These are phyloP conservation scores for Coprinellus aureogranulatus DNA, from an alignment of 768 basidiomycete species.

Conservation along the genomic window DNA sequence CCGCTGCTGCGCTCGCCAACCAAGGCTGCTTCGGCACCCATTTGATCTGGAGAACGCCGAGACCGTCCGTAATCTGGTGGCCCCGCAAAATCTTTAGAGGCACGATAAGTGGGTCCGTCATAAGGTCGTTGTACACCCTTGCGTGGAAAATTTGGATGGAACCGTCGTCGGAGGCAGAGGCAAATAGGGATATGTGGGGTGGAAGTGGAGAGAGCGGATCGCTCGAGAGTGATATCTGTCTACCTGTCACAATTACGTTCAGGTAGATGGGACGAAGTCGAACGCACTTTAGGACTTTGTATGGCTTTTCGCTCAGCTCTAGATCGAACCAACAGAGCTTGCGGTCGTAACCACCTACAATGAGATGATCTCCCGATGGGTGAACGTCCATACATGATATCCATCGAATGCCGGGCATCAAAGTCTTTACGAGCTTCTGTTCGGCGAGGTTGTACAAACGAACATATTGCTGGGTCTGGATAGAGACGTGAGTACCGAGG, in stretches of 20 bases:
- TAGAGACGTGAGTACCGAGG: constrained; percentile 10
- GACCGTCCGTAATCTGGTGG: constrained; percentile 79
- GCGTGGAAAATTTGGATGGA: constrained; percentile 96
- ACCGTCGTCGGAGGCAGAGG: constrained; percentile 95
- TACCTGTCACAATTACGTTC: background rate
- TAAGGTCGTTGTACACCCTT: constrained; percentile 89
- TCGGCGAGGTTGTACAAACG: constrained; percentile 92
- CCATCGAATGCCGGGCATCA: constrained; percentile 94
- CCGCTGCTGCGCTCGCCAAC: constrained; percentile 90
- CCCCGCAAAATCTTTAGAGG: constrained; percentile 94
- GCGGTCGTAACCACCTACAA: constrained; percentile 96
- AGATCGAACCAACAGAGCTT: constrained; percentile 99
- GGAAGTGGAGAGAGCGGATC: constrained; percentile 90
- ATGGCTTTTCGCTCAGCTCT: constrained; percentile 93
- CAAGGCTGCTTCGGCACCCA: constrained; percentile 92
- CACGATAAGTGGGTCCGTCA: constrained; percentile 97
- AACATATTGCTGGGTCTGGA: constrained; percentile 93
- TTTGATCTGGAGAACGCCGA: constrained; percentile 87
- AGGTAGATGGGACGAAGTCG: constrained; percentile 3
- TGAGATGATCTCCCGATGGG: constrained; percentile 92
- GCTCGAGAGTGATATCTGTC: constrained; percentile 89
- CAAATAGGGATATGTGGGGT: constrained; percentile 95
- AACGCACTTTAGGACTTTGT: constrained; percentile 86
- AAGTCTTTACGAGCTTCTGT: constrained; percentile 91
- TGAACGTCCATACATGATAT: constrained; percentile 98